A percentile compares a stretch with the other conserved stretches of the same genome.
Conservation (phyloP, 371 early-diverging fungal species). For the Apophysomyces sp. region DNA sequence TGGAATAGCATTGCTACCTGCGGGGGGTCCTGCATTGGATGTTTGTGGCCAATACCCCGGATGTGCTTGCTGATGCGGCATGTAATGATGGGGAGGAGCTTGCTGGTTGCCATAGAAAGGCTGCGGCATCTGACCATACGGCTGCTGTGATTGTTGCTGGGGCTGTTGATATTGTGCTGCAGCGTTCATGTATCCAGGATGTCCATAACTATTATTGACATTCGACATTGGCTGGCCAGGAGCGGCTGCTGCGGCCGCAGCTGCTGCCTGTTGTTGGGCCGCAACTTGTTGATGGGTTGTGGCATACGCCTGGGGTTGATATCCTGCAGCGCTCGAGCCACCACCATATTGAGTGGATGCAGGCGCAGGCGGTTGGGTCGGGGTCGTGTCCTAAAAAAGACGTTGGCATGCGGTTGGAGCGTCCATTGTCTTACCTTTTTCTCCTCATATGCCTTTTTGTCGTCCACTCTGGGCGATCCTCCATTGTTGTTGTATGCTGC, state of each 20-base stretch:
- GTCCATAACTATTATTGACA: neutral
- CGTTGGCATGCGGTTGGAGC: neutral
- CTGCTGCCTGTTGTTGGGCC: neutral
- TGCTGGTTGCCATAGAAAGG: neutral
- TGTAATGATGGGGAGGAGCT: neutral
- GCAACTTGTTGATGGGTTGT: neutral
- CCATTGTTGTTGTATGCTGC: constrained; percentile 4
- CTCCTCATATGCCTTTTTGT: neutral
- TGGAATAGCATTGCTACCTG: neutral
- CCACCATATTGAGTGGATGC: constrained; percentile 4
- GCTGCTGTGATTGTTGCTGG: neutral
- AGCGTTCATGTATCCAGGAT: neutral
- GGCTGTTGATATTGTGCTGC: neutral
- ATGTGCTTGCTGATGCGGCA: neutral
- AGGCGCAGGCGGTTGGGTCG: constrained; percentile 2
- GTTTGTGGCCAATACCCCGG: neutral
- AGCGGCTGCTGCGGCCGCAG: neutral
- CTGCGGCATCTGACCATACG: constrained; percentile 1
- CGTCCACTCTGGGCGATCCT: neutral
- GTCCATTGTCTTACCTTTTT: neutral
- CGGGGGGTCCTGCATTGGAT: neutral
- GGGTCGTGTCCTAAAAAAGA: neutral
- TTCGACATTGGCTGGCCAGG: constrained; percentile 2
- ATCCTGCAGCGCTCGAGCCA: constrained; percentile 4
- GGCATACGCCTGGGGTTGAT: neutral